These are phyloP conservation scores for Ganoderma sinense DNA, from an alignment of 1,284 basidiomycete species.

Conservation along the genomic window DNA sequence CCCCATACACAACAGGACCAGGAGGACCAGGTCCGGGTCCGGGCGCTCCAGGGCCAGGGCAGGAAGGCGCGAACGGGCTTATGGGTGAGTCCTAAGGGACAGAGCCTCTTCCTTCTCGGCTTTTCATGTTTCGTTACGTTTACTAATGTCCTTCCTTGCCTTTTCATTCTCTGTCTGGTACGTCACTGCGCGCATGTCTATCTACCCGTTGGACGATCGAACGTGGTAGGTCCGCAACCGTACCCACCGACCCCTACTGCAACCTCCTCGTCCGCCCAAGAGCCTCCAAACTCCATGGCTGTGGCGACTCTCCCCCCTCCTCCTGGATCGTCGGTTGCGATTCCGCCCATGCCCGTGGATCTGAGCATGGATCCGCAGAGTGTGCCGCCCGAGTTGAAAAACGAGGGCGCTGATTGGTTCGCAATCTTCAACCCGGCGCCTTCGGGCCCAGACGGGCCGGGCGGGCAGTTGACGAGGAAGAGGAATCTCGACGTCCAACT, in stretches of 20 bases:
- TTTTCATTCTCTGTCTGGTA: neutral
- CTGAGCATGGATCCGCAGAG: conserved; percentile 50
- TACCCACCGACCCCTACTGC: conserved; percentile 28
- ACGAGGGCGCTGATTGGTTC: conserved; percentile 94
- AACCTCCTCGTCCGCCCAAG: conserved; percentile 13
- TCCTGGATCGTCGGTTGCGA: conserved; percentile 21
- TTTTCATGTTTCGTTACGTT: neutral
- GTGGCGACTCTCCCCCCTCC: conserved; percentile 26
- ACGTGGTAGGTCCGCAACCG: conserved; percentile 22
- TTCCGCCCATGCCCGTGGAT: conserved; percentile 31
- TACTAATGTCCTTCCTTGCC: neutral
- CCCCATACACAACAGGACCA: conserved; percentile 29
- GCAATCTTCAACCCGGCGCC: conserved; percentile 92
- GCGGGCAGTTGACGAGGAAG: conserved; percentile 51
- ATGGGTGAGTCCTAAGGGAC: conserved; percentile 23
- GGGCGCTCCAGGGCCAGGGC: conserved; percentile 28
- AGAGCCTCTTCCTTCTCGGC: neutral
- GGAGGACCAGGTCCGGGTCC: conserved; percentile 25
- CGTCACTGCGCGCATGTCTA: conserved; percentile 1
- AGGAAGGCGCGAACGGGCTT: conserved; percentile 29
- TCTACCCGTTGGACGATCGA: neutral
- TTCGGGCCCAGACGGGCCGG: conserved; percentile 17
- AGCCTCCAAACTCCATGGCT: conserved; percentile 11
- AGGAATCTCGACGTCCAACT: conserved; percentile 87
- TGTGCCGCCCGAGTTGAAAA: conserved; percentile 64